phyloP scores from a whole-genome alignment of 331 rosid species.

The Acacia concinna region DNA sequence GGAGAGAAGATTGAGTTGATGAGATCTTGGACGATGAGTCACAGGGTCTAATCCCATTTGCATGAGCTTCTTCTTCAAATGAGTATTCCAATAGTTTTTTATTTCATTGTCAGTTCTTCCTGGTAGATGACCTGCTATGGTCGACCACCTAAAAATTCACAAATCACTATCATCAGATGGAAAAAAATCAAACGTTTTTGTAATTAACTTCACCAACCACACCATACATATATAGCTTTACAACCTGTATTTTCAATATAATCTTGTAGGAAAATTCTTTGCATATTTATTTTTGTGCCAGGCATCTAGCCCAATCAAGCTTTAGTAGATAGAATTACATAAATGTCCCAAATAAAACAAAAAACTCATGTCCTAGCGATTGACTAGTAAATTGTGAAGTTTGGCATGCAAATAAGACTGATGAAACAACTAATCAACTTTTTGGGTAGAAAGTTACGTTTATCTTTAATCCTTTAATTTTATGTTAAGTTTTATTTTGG shows the following conservation, averaged over 20 bases:
- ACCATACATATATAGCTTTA: background rate
- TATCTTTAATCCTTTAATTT: no score
- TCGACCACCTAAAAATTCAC: constrained; percentile 57
- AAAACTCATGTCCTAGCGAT: background rate
- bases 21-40: constrained; percentile 62
- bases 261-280: background rate
- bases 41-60: constrained; percentile 80
- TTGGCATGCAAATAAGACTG: background rate
- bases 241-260: background rate
- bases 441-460: no score
- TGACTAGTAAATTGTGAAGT: background rate
- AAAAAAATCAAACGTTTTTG: background rate
- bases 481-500: no score
- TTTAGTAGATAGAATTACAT: background rate
- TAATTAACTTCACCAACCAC: background rate
- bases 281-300: background rate
- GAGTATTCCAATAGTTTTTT: constrained; percentile 86
- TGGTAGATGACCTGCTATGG: constrained; percentile 76
- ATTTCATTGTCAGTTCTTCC: constrained; percentile 82
- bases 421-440: background rate
- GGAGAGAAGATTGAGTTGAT: constrained; percentile 47
- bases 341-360: background rate
- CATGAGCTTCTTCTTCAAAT: constrained; percentile 66
- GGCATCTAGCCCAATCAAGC: background rate
- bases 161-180: background rate